Conservation (phyloP, 495 filamentous ascomycete species). For the Rusavskia elegans region DNA sequence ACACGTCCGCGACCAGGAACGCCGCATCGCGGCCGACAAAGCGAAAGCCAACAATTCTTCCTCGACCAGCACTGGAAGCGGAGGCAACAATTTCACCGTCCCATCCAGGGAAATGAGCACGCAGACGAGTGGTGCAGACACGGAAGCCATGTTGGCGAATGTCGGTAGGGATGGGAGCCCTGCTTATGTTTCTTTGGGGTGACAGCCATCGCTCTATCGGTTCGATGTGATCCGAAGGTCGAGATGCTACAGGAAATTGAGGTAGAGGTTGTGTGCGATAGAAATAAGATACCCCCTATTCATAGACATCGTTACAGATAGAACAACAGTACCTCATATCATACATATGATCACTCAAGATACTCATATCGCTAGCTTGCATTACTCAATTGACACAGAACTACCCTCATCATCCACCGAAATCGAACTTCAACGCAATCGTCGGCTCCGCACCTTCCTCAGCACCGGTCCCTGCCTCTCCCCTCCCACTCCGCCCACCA, state of each 20-base stretch:
- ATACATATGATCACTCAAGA: too few species aligned
- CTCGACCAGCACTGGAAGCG: background rate
- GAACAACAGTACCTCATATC: too few species aligned
- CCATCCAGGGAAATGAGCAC: constrained; percentile 3
- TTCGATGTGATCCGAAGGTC: too few species aligned
- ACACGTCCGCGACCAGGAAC: constrained; percentile 4
- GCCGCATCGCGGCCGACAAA: background rate
- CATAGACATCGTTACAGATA: too few species aligned
- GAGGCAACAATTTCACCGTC: background rate
- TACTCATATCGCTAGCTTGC: too few species aligned
- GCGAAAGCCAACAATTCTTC: background rate
- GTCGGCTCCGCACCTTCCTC: constrained; percentile 47
- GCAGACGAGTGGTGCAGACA: background rate
- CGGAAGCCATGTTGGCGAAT: constrained; percentile 1
- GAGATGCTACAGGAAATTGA: too few species aligned
- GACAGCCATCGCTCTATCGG: too few species aligned
- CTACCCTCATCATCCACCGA: constrained; percentile 31
- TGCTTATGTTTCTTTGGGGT: background rate
- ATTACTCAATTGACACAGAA: too few species aligned
- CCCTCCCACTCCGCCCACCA: constrained; percentile 17
- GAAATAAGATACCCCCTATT: background rate
- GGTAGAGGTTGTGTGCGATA: too few species aligned
- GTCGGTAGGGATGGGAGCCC: background rate
- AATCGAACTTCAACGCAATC: constrained; percentile 92
- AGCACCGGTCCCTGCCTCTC: constrained; percentile 21